Evolutionary conservation across 176 grass and related monocot genomes (phyloP), one percentile per base, ranked within the genome.

Genomic region (Avena eriantha): DNA sequence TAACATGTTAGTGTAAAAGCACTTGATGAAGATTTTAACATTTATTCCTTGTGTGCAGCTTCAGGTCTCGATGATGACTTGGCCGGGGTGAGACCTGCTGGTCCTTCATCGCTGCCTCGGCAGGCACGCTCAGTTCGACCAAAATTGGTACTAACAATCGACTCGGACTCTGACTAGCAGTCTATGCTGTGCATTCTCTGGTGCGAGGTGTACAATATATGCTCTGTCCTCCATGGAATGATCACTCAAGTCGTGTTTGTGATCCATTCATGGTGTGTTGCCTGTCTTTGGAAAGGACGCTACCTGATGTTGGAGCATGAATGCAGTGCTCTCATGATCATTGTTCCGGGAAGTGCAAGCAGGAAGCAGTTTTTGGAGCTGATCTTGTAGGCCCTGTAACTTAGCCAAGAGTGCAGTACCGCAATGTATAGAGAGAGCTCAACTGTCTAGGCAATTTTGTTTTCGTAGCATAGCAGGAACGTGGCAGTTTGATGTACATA

Each of bases 161-260:
- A 92, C 35, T 93, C 85, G 4, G 94, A 94, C 60, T 94, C 90
- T 79, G 94, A 94, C 76, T 96, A 96, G 88, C 71, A 76, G 31
- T 56, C 41, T 49, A 33, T 31, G 13, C 19, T 34, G 1, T 35
- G 60, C 59, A 63, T 46, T 66, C 5, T 11, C 29, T 73, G 33
- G 21, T 50, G 22, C 5, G 14, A 47, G 36, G 47, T 48, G 43
- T 75, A 76, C 45, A 41, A 31, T 80, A 8, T 54, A 47, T 63
- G 19, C 46, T 22, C 8, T 66, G 24, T 80, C 13, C 21, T 80
- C 13, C 21, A 21, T 74, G 68, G 26, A 46, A 74, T 87, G 61
- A 86, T 79, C 64, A 69, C 49, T 55, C 41, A 19, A 35, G 80
- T 19, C 23, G 65, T 77, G 18, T 36, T 53, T 76, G 73, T 77